Evolutionary conservation across 2,329 filamentous ascomycete genomes (phyloP).

Genomic region (Hirsutella minnesotensis): DNA sequence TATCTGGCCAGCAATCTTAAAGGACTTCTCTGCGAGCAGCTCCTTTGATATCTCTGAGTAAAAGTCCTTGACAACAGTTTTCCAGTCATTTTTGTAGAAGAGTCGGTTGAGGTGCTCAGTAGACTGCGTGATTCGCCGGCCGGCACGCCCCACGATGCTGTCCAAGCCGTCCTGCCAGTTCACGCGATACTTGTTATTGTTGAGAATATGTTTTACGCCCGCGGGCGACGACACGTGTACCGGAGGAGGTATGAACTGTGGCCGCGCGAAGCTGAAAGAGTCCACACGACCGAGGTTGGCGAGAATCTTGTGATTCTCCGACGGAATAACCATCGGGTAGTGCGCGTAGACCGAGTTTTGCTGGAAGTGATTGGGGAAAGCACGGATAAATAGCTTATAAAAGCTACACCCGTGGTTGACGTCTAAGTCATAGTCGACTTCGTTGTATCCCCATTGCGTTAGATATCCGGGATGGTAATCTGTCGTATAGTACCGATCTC

Average conservation of each 20-base stretch:
- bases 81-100: constrained; percentile 51
- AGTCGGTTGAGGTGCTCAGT: constrained; percentile 42
- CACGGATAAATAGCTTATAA: constrained; percentile 71
- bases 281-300: constrained; percentile 53
- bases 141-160: constrained; percentile 45
- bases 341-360: constrained; percentile 71
- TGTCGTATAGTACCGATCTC: constrained; percentile 68
- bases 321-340: constrained; percentile 60
- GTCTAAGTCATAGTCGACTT: constrained; percentile 59
- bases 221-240: constrained; percentile 49
- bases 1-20: constrained; percentile 38
- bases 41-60: constrained; percentile 50
- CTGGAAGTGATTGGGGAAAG: constrained; percentile 71
- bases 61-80: constrained; percentile 50
- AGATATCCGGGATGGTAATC: constrained; percentile 64
- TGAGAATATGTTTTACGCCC: constrained; percentile 49
- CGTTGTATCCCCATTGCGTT: constrained; percentile 76
- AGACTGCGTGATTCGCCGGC: constrained; percentile 31
- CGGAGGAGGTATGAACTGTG: constrained; percentile 34
- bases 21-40: constrained; percentile 54
- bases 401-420: constrained; percentile 75
- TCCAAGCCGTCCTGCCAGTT: constrained; percentile 52
- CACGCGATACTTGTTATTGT: constrained; percentile 49
- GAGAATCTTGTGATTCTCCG: constrained; percentile 61
- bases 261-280: constrained; percentile 58